phyloP scores from a whole-genome alignment of 2,329 filamentous ascomycete genomes.

The Cordyceps farinosa region DNA sequence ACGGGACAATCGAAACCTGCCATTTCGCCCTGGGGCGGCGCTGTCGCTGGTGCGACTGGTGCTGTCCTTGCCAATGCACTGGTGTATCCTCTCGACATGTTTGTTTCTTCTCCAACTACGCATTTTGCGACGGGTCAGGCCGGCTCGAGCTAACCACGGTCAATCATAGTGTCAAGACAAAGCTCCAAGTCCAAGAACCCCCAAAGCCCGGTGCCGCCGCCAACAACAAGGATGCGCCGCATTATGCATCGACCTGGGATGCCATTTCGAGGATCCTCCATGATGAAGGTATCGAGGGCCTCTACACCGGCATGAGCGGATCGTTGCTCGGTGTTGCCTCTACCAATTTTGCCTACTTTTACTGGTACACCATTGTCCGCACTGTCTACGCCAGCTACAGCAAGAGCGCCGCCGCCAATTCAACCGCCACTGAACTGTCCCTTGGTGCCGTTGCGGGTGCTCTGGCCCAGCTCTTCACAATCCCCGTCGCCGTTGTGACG shows the following conservation, averaged over 20 bases:
- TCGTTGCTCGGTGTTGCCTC: slow-evolving; percentile 88
- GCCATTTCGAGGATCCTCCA: slow-evolving; percentile 80
- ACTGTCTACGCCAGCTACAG: slow-evolving; percentile 68
- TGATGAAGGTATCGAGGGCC: slow-evolving; percentile 73
- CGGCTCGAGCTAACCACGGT: slow-evolving; percentile 2
- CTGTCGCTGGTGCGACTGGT: slow-evolving; percentile 86
- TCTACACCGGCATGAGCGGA: slow-evolving; percentile 87
- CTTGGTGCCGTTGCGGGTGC: slow-evolving; percentile 87
- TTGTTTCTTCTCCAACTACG: slow-evolving; percentile 37
- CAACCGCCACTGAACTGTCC: slow-evolving; percentile 76
- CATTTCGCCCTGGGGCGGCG: slow-evolving; percentile 88
- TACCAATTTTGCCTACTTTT: slow-evolving; percentile 99
- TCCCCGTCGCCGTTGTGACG: slow-evolving; percentile 91
- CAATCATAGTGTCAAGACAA: slow-evolving; percentile 77
- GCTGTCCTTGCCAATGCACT: slow-evolving; percentile 92
- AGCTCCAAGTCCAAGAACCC: slow-evolving; percentile 82
- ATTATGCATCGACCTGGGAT: slow-evolving; percentile 86
- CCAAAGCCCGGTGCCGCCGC: slow-evolving; percentile 53
- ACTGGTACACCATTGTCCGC: slow-evolving; percentile 93
- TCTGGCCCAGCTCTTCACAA: slow-evolving; percentile 91
- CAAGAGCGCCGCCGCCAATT: slow-evolving; percentile 54
- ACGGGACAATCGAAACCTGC: slow-evolving; percentile 60
- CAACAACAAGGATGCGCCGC: slow-evolving; percentile 49
- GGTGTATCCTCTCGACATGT: slow-evolving; percentile 97
- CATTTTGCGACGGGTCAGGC: neutral